A percentile compares a stretch with the other conserved stretches of the same genome.
These are phyloP conservation scores for Clarireedia paspali DNA, from an alignment of 2,329 filamentous ascomycete genomes.

Conservation along the genomic window DNA sequence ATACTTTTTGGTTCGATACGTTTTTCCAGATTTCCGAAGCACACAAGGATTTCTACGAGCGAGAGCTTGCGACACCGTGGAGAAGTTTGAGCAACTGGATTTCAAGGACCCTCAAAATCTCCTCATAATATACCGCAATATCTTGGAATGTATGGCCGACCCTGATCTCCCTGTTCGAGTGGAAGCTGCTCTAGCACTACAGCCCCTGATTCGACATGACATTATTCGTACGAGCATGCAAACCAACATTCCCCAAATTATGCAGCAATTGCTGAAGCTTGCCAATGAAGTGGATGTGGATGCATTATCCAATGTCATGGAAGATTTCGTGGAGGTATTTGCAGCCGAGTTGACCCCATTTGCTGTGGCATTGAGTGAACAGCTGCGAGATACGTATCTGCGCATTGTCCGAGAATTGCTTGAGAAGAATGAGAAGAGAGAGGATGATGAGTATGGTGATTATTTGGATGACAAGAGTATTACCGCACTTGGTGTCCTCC, in stretches of 20 bases:
- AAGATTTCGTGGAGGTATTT: constrained; percentile 98
- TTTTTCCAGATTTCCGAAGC: constrained; percentile 96
- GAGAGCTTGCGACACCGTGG: constrained; percentile 90
- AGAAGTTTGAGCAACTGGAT: constrained; percentile 95
- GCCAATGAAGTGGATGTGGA: constrained; percentile 98
- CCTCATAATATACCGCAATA: constrained; percentile 91
- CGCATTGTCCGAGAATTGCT: constrained; percentile 87
- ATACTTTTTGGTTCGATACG: constrained; percentile 96
- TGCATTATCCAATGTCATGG: constrained; percentile 96
- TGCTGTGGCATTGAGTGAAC: constrained; percentile 90
- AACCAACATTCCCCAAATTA: constrained; percentile 95
- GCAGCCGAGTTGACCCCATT: constrained; percentile 96
- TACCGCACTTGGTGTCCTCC: constrained; percentile 87
- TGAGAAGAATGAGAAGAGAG: constrained; percentile 74
- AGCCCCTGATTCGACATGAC: constrained; percentile 92
- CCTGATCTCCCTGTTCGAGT: constrained; percentile 88
- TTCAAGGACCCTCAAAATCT: constrained; percentile 97
- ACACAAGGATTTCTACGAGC: constrained; percentile 86
- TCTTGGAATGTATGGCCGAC: constrained; percentile 94
- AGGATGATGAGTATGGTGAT: constrained; percentile 74
- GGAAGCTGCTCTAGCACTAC: constrained; percentile 85
- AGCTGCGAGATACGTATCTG: constrained; percentile 91
- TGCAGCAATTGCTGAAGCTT: constrained; percentile 95
- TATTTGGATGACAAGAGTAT: constrained; percentile 98
- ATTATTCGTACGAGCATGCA: constrained; percentile 94